Conservation (phyloP, 805 yeast genomes). For the Priceomyces fermenticarens region DNA sequence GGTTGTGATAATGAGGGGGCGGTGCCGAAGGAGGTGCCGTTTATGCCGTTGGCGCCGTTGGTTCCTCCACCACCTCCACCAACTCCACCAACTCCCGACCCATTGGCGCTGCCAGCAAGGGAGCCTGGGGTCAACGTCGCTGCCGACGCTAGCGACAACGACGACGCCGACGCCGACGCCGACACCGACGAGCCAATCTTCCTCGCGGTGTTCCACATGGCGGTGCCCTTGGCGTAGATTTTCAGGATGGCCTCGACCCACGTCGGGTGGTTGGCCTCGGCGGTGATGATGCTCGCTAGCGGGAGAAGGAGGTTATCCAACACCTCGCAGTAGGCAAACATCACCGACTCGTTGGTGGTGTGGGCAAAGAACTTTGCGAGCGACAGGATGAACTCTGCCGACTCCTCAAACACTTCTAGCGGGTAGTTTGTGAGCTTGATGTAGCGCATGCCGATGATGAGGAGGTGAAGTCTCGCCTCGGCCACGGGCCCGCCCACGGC, state of each 20-base stretch:
- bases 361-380: constrained; percentile 76
- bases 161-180: not conserved
- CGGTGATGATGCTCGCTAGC: constrained; percentile 80
- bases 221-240: constrained; percentile 51
- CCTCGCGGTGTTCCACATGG: constrained; percentile 38
- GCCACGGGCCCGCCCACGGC: too few species aligned
- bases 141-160: not conserved
- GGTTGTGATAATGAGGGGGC: not conserved
- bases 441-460: constrained; percentile 91
- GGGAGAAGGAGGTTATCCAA: constrained; percentile 73
- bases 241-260: constrained; percentile 82
- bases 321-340: constrained; percentile 82
- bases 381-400: constrained; percentile 86
- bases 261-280: constrained; percentile 92
- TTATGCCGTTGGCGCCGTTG: too few species aligned
- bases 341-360: constrained; percentile 62
- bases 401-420: constrained; percentile 84
- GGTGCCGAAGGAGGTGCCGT: too few species aligned
- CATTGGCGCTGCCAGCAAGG: too few species aligned
- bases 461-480: constrained; percentile 60
- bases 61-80: too few species aligned
- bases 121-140: too few species aligned
- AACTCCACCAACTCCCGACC: too few species aligned
- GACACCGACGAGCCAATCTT: not conserved
- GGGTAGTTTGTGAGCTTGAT: constrained; percentile 79